A percentile compares a stretch with the other conserved stretches of the same genome.
phyloP scores from a whole-genome alignment of 306 rosid species.

The Boehmeria nivea region DNA sequence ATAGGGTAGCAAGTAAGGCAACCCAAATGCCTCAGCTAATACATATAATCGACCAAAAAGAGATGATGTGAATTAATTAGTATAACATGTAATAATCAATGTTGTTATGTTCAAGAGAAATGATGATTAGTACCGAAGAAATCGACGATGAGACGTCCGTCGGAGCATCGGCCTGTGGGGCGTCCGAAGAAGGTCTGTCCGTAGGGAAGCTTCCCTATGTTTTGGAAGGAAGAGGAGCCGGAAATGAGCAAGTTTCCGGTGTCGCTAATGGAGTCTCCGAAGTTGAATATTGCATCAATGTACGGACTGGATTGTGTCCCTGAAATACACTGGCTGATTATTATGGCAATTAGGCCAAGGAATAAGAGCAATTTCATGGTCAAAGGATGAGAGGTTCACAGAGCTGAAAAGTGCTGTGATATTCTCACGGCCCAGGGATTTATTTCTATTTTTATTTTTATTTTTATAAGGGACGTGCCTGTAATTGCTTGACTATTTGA shows the following conservation, averaged over 20 bases:
- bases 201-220: conserved; percentile 44
- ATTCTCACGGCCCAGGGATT: too few relatives aligned
- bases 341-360: too few relatives aligned
- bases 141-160: conserved; percentile 41
- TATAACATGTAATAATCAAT: too few relatives aligned
- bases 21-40: conserved; percentile 54
- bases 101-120: too few relatives aligned
- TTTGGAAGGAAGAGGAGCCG: conserved; percentile 37
- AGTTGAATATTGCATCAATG: conserved; percentile 56
- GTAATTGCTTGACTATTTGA: too few relatives aligned
- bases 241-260: conserved; percentile 62
- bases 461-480: too few relatives aligned
- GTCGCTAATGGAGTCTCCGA: conserved; percentile 78
- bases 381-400: too few relatives aligned
- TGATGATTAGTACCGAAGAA: conserved; percentile 36
- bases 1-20: conserved; percentile 62
- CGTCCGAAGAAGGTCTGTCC: conserved; percentile 33
- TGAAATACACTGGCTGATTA: too few relatives aligned
- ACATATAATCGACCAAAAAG: not conserved
- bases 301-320: conserved; percentile 12
- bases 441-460: too few relatives aligned
- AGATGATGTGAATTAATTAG: too few relatives aligned
- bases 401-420: too few relatives aligned
- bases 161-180: conserved; percentile 38
- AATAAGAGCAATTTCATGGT: too few relatives aligned